phyloP scores from a whole-genome alignment of 257 asterid genomes.

The Echium plantagineum region DNA sequence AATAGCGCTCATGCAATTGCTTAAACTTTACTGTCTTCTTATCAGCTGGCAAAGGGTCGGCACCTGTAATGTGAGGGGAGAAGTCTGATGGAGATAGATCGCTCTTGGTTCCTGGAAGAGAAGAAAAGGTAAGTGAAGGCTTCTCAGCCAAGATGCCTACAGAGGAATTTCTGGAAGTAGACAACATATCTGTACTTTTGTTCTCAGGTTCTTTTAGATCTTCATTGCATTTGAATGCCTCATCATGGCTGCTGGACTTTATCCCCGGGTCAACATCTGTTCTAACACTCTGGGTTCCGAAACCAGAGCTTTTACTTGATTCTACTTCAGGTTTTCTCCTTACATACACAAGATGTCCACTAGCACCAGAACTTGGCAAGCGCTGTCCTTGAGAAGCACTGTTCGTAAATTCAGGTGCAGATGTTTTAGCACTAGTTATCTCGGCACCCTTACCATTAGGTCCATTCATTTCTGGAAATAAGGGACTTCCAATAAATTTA shows the following conservation, averaged over 20 bases:
- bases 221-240: conserved; percentile 18
- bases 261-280: conserved; percentile 18
- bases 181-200: conserved; percentile 21
- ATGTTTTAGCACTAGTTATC: conserved; percentile 31
- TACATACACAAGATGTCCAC: conserved; percentile 57
- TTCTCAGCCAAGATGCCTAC: conserved; percentile 29
- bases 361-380: conserved; percentile 33
- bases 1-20: conserved; percentile 45
- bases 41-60: conserved; percentile 19
- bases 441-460: conserved; percentile 20
- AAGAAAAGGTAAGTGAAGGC: conserved; percentile 27
- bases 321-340: conserved; percentile 62
- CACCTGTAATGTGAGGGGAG: conserved; percentile 17
- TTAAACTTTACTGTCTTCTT: conserved; percentile 19
- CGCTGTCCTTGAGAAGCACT: conserved; percentile 16
- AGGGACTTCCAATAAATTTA: conserved; percentile 23
- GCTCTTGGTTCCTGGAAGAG: conserved; percentile 24
- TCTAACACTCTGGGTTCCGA: conserved; percentile 2
- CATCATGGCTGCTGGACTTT: conserved; percentile 23
- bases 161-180: conserved; percentile 29
- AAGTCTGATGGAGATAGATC: conserved; percentile 20
- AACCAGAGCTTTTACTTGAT: conserved; percentile 11
- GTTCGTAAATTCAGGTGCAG: conserved; percentile 21
- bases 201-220: conserved; percentile 24
- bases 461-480: conserved; percentile 17